Percentiles rank a stretch among this genome's conserved stretches.
Conservation (phyloP, 257 asterid species). For the Rhazya stricta region DNA sequence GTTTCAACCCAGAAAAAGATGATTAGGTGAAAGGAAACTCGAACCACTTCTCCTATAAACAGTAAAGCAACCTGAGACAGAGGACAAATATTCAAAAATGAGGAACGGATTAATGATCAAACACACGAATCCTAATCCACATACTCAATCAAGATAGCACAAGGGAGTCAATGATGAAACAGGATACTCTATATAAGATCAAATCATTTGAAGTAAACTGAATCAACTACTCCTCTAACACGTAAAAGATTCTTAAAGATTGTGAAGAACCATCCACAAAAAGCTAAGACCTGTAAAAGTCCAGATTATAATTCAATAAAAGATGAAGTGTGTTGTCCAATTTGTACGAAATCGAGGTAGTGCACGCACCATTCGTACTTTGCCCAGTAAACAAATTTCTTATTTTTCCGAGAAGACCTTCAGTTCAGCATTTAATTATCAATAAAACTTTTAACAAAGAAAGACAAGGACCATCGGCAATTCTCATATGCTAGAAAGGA, state of each 20-base stretch:
- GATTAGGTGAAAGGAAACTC: not conserved
- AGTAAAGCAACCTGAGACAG: conserved; percentile 31
- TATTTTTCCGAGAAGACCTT: not conserved
- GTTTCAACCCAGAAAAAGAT: not conserved
- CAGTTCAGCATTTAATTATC: not conserved
- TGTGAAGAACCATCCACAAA: not conserved
- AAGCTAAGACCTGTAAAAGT: not conserved
- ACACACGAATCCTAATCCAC: not conserved
- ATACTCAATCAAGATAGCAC: not conserved
- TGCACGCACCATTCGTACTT: not conserved
- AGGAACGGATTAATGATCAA: not conserved
- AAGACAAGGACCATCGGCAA: not conserved
- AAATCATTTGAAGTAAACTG: not conserved
- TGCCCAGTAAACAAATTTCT: not conserved
- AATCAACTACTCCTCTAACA: not conserved
- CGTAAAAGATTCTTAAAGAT: not conserved
- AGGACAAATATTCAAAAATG: conserved; percentile 8
- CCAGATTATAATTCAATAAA: not conserved
- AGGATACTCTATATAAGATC: not conserved
- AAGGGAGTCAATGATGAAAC: not conserved
- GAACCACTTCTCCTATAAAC: conserved; percentile 11
- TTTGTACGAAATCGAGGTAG: conserved; percentile 4
- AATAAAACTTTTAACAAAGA: not conserved
- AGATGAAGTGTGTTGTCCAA: not conserved
- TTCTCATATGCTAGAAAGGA: not conserved